Evolutionary conservation across 768 basidiomycete genomes (phyloP), one percentile per base, ranked within the genome.

Genomic region (Lyophyllum shimeji): DNA sequence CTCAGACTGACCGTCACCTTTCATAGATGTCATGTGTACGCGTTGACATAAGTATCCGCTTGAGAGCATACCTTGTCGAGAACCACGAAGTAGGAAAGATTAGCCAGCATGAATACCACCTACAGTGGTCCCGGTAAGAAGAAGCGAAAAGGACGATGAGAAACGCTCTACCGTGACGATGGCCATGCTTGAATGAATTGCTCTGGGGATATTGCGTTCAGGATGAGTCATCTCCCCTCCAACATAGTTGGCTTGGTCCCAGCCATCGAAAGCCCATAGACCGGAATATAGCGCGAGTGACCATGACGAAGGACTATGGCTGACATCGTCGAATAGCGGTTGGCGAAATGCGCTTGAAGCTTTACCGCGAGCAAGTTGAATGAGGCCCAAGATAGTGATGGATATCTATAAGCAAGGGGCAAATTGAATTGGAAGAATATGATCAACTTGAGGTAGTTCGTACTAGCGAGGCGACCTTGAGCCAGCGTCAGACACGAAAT

Each of bases 261-360:
- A 99, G 0, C 96, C 96, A 69, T 95, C 95, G 61, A 93, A 95
- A 1, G 95, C 95, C 93, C 90, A 98, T 3, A 98, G 74, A 2
- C 94, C 93, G 11, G 94, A 96, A 70, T 97, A 99, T 6, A 98
- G 76, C 0, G 95, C 96, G n/a, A 98, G 76, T 6, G 95, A 92
- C 73, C 93, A 98, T 2, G 85, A 78, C 1, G 92, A 90, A 0
- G 93, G 90, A 58, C 90, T 90, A 17, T 72, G 80, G 53, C 87
- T 90, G 17, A 92, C 88, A 7, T 81, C 85, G 12, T 77, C 72
- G 63, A 96, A 97, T 25, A 89, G 67, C n/a, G 86, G 78, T 45
- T 79, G 78, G 42, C 73, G 78, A 45, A 96, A 77, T 3, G 90
- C 88, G 15, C 78, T 75, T 0, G 92, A 87, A 15, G 83, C 82